A percentile compares a stretch with the other conserved stretches of the same genome.
Conservation (phyloP, 352 stramenopile genomes). For the Globisporangium parvum region DNA sequence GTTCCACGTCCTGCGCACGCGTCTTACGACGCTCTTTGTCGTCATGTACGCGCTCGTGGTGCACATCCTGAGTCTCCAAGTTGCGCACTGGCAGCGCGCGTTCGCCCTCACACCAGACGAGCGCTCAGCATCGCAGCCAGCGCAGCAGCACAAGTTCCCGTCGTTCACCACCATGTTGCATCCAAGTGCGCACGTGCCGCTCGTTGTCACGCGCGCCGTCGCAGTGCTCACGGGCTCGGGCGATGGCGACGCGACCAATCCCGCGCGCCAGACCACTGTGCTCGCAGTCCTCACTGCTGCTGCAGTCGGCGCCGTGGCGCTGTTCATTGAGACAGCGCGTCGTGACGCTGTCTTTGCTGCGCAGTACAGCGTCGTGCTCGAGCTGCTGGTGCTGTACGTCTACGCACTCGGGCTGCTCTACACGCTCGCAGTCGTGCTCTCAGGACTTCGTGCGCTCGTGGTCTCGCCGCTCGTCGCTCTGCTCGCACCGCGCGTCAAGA, state of each 20-base stretch:
- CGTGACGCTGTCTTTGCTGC: conserved; percentile 5
- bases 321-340: conserved; percentile 9
- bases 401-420: conserved; percentile 59
- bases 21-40: conserved; percentile 35
- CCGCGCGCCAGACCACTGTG: not conserved
- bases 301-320: not conserved
- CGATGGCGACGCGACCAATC: not conserved
- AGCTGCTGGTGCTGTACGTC: conserved; percentile 41
- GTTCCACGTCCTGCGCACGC: conserved; percentile 43
- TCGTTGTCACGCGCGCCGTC: conserved; percentile 13
- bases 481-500: conserved; percentile 19
- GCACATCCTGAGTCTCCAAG: conserved; percentile 58
- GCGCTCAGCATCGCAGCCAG: not conserved
- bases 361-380: conserved; percentile 15
- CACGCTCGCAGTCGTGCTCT: conserved; percentile 28
- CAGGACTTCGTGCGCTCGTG: conserved; percentile 27
- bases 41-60: conserved; percentile 62
- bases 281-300: conserved; percentile 1
- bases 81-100: conserved; percentile 59
- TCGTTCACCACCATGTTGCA: conserved; percentile 60
- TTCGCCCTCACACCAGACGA: conserved; percentile 30
- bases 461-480: conserved; percentile 28
- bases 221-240: conserved; percentile 3
- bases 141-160: conserved; percentile 28
- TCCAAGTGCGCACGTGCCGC: conserved; percentile 35